These are phyloP conservation scores for Paracoccidioides brasiliensis DNA, from an alignment of 2,329 filamentous ascomycete genomes.

Conservation along the genomic window DNA sequence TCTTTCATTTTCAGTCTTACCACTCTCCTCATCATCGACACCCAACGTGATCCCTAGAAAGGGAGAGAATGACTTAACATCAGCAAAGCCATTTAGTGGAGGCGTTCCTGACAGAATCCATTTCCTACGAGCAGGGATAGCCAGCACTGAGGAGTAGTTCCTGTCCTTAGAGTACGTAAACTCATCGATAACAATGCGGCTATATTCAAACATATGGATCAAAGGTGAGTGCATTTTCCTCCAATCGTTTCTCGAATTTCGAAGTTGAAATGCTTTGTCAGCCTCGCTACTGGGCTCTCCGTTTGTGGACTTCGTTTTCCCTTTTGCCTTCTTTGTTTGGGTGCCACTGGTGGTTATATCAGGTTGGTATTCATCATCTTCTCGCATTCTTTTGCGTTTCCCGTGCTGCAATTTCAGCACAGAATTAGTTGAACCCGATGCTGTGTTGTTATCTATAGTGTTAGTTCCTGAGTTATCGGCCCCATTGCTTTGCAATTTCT, in stretches of 20 bases:
- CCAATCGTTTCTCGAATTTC: slow-evolving; percentile 15
- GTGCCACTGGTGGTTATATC: neutral
- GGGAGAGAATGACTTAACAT: slow-evolving; percentile 45
- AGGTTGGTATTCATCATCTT: slow-evolving; percentile 8
- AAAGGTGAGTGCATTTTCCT: slow-evolving; percentile 24
- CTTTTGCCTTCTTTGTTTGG: neutral
- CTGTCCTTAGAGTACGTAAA: slow-evolving; percentile 44
- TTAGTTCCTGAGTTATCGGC: neutral
- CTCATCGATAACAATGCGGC: slow-evolving; percentile 51
- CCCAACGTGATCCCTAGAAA: slow-evolving; percentile 45
- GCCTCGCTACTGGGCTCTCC: slow-evolving; percentile 1
- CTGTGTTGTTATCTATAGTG: neutral
- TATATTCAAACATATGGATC: slow-evolving; percentile 49
- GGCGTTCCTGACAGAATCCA: slow-evolving; percentile 56
- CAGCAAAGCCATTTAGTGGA: slow-evolving; percentile 42
- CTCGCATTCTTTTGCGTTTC: slow-evolving; percentile 12
- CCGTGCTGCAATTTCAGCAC: slow-evolving; percentile 3
- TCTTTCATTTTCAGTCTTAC: slow-evolving; percentile 33
- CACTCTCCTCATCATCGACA: slow-evolving; percentile 37
- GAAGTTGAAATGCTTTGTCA: slow-evolving; percentile 16
- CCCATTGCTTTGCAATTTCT: slow-evolving; percentile 1
- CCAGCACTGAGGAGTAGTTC: slow-evolving; percentile 31
- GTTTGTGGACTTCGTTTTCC: neutral
- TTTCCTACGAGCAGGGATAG: slow-evolving; percentile 38
- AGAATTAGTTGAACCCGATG: neutral